These are phyloP conservation scores for Colletotrichum graminicola DNA, from an alignment of 2,329 filamentous ascomycete genomes.

Conservation along the genomic window DNA sequence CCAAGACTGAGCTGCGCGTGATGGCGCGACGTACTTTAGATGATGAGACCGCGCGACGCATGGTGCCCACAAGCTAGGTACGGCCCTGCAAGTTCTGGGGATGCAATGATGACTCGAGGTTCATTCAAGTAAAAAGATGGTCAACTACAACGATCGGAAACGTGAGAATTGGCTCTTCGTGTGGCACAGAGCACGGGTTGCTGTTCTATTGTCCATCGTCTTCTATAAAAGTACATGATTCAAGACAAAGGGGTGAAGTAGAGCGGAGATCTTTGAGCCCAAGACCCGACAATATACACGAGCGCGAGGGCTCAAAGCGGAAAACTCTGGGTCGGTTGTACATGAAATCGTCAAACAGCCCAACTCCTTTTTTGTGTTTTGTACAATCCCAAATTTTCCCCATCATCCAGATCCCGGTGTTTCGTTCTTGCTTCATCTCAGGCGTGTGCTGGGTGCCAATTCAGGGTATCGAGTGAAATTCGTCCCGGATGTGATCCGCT, in stretches of 20 bases:
- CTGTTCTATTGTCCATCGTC: slow-evolving; percentile 45
- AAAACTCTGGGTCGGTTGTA: slow-evolving; percentile 44
- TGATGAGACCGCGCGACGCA: slow-evolving; percentile 15
- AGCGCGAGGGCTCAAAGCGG: slow-evolving; percentile 45
- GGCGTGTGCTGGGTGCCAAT: slow-evolving; percentile 33
- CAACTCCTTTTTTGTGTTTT: slow-evolving; percentile 43
- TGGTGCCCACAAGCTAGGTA: slow-evolving; percentile 17
- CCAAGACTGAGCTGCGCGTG: slow-evolving; percentile 24
- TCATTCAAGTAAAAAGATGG: neutral
- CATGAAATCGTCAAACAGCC: slow-evolving; percentile 44
- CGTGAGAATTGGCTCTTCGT: neutral
- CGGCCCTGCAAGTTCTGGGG: slow-evolving; percentile 28
- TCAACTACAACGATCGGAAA: neutral
- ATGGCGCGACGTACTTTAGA: slow-evolving; percentile 18
- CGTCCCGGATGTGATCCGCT: slow-evolving; percentile 44
- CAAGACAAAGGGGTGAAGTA: slow-evolving; percentile 56
- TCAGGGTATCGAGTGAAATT: slow-evolving; percentile 24
- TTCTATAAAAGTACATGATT: slow-evolving; percentile 51
- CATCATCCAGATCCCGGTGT: slow-evolving; percentile 16
- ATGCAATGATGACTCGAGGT: slow-evolving; percentile 35
- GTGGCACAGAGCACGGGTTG: slow-evolving; percentile 28
- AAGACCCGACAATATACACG: slow-evolving; percentile 54
- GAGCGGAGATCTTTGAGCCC: slow-evolving; percentile 56
- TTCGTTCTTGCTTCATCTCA: slow-evolving; percentile 19
- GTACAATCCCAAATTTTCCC: slow-evolving; percentile 35